phyloP scores from a whole-genome alignment of 805 yeast species.

The Lachancea dasiensis region DNA sequence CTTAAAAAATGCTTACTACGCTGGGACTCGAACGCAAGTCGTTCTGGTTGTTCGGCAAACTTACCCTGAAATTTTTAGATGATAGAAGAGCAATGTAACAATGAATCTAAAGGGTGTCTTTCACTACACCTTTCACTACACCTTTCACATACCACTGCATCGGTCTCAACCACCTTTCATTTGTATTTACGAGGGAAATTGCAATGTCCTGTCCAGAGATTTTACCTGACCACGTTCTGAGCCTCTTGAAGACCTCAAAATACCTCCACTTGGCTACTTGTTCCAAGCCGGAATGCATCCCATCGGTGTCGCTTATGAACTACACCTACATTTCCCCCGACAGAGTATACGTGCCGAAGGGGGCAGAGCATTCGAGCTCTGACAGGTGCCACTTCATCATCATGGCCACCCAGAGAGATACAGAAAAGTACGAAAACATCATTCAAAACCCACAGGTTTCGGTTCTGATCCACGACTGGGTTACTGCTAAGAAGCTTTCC shows the following conservation, averaged over 20 bases:
- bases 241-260: conserved; percentile 52
- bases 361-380: conserved; percentile 30
- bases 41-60: no score
- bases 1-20: no score
- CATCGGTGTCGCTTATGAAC: conserved; percentile 90
- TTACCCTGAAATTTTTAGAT: no score
- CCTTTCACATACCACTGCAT: no score
- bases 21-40: no score
- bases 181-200: background rate
- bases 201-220: conserved; percentile 31
- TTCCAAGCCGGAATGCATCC: conserved; percentile 48
- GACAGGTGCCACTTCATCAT: conserved; percentile 44
- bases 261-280: conserved; percentile 85
- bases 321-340: conserved; percentile 57
- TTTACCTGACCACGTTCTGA: conserved; percentile 35
- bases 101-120: no score
- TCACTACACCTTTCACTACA: background rate
- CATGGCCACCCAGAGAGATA: conserved; percentile 62
- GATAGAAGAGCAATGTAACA: no score
- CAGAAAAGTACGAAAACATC: conserved; percentile 72
- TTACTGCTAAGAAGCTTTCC: conserved; percentile 47
- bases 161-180: background rate
- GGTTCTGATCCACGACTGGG: conserved; percentile 86
- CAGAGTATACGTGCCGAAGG: conserved; percentile 32
- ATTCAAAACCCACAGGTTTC: conserved; percentile 70